Evolutionary conservation across 495 filamentous ascomycete genomes (phyloP), one percentile per base, ranked within the genome.

Genomic region (Xylaria telfairii): DNA sequence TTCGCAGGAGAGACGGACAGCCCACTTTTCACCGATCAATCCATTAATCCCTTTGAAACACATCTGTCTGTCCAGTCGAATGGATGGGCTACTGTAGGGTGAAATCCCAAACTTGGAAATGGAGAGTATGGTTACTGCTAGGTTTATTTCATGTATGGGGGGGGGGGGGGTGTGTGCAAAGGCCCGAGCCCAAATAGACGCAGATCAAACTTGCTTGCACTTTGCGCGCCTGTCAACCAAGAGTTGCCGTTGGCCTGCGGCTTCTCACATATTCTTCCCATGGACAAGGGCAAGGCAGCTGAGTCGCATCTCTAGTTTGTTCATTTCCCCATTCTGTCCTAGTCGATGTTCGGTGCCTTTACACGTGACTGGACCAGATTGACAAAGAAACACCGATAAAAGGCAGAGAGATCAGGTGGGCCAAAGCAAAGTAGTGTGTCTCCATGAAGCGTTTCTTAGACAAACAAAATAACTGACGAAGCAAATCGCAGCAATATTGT

Each of bases 141-240:
- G 28, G 54, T 57, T 57, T 32, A 30, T 57, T 57, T 37, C 4
- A 34, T 19, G 26, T 6, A 37, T 57, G 2, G 13, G 54, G 54
- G 6, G 28, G 2, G 28, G n/a, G n/a, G 26, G 54, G 6, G 28
- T 8, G 28, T 34, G 28, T 57, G 6, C 54, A n/a, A 54, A 61
- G 37, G 59, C 59, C 37, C 2, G 37, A 42, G 59, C 59, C 34
- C 37, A 28, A 42, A 28, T 42, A 42, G 34, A 42, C 17, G 59
- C 34, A 28, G 59, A 62, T 62, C 59, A 62, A 62, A 62, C 59
- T 62, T 62, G 59, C 59, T 37, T 42, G 42, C 26, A 42, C 37
- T 2, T 56, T n/a, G 26, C 57, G 21, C 57, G 12, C 26, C 57
- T 61, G 57, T 61, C 59, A 42, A 62, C 34, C 21, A 39, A 62